Conservation (phyloP, 257 asterid genomes). For the Eustoma russellianum region DNA sequence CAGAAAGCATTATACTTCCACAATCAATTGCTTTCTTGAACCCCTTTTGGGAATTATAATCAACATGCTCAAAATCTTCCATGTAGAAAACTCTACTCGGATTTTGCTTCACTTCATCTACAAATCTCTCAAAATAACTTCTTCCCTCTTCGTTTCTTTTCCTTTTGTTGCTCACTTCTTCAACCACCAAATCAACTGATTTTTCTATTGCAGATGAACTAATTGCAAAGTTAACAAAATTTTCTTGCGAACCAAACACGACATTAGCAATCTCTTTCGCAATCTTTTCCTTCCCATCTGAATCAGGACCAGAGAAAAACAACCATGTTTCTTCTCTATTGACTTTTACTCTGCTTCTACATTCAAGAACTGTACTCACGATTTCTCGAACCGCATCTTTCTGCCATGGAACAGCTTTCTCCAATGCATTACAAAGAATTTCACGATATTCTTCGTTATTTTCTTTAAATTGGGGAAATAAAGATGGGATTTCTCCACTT, state of each 20-base stretch:
- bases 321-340: slow-evolving; percentile 51
- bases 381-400: slow-evolving; percentile 38
- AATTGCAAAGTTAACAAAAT: slow-evolving; percentile 29
- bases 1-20: slow-evolving; percentile 28
- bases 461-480: slow-evolving; percentile 24
- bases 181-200: slow-evolving; percentile 19
- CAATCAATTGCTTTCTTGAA: slow-evolving; percentile 36
- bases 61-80: slow-evolving; percentile 56
- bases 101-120: slow-evolving; percentile 44
- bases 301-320: slow-evolving; percentile 54
- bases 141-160: slow-evolving; percentile 48
- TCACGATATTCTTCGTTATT: slow-evolving; percentile 30
- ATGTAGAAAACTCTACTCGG: slow-evolving; percentile 61
- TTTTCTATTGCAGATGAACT: slow-evolving; percentile 33
- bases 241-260: slow-evolving; percentile 49
- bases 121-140: slow-evolving; percentile 49
- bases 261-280: slow-evolving; percentile 56
- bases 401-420: slow-evolving; percentile 59
- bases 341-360: slow-evolving; percentile 40
- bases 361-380: slow-evolving; percentile 38
- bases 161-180: slow-evolving; percentile 51
- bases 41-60: slow-evolving; percentile 24
- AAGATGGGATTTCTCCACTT: slow-evolving; percentile 32
- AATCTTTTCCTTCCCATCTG: slow-evolving; percentile 48
- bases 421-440: slow-evolving; percentile 42